A percentile compares a stretch with the other conserved stretches of the same genome.
Evolutionary conservation across 169 alveolate genomes (phyloP).

Genomic region (Babesia bovis): DNA sequence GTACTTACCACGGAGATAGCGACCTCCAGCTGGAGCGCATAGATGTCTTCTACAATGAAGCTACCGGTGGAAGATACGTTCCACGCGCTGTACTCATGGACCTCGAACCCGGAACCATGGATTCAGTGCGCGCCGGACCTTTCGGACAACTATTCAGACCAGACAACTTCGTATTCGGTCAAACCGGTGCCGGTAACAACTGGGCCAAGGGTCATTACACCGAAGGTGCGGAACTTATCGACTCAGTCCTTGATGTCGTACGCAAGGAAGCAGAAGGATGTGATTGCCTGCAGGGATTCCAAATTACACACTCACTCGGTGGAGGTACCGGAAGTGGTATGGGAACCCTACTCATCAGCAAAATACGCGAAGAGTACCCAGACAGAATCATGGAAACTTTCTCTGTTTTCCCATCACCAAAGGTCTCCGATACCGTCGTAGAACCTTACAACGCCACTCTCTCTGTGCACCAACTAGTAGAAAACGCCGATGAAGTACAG

Average conservation of each 20-base stretch:
- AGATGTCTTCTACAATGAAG: slow-evolving; percentile 95
- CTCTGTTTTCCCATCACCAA: slow-evolving; percentile 98
- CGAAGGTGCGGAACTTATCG: slow-evolving; percentile 98
- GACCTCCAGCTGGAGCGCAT: slow-evolving; percentile 95
- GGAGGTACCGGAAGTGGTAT: slow-evolving; percentile 99
- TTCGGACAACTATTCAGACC: slow-evolving; percentile 97
- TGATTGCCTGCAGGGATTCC: slow-evolving; percentile 98
- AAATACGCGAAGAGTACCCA: slow-evolving; percentile 97
- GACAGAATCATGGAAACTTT: slow-evolving; percentile 98
- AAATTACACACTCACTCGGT: slow-evolving; percentile 96
- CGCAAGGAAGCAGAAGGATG: slow-evolving; percentile 98
- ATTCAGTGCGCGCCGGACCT: slow-evolving; percentile 98
- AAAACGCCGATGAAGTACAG: slow-evolving; percentile 96
- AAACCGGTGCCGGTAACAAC: slow-evolving; percentile 98
- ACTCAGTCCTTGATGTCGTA: slow-evolving; percentile 97
- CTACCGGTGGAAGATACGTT: slow-evolving; percentile 97
- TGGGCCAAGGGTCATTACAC: slow-evolving; percentile 99
- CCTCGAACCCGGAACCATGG: slow-evolving; percentile 99
- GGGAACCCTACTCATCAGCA: slow-evolving; percentile 96
- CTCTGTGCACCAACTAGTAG: slow-evolving; percentile 96
- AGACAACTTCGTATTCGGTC: slow-evolving; percentile 98
- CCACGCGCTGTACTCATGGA: slow-evolving; percentile 99
- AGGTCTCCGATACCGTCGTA: slow-evolving; percentile 98
- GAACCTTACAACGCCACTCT: slow-evolving; percentile 98
- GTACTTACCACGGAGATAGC: slow-evolving; percentile 96